phyloP scores from a whole-genome alignment of 208 protist genomes.

The Phytomonas francai region DNA sequence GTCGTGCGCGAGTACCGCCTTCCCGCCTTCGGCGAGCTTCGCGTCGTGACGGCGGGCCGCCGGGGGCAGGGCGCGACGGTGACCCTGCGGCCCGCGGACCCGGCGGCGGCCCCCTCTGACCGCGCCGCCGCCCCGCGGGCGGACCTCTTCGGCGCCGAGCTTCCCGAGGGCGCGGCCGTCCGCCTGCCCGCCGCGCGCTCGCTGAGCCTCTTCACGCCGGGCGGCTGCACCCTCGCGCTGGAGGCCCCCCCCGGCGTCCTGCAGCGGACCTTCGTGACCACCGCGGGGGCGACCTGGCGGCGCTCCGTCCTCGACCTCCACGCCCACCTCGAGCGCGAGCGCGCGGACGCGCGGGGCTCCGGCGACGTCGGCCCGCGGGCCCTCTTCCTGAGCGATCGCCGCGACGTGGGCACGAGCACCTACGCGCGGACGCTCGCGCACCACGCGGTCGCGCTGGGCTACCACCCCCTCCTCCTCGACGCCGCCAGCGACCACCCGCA shows the following conservation, averaged over 20 bases:
- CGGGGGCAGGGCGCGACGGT: conserved; percentile 16
- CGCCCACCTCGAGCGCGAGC: conserved; percentile 36
- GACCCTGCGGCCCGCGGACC: conserved; percentile 20
- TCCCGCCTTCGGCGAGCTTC: conserved; percentile 47
- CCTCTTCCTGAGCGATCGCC: conserved; percentile 48
- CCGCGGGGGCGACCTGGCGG: conserved; percentile 26
- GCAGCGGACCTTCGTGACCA: conserved; percentile 39
- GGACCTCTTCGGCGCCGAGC: conserved; percentile 49
- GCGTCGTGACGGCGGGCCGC: conserved; percentile 21
- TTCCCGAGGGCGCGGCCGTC: conserved; percentile 32
- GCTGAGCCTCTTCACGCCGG: conserved; percentile 43
- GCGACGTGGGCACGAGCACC: conserved; percentile 34
- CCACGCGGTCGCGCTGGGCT: conserved; percentile 54
- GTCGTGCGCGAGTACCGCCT: conserved; percentile 32
- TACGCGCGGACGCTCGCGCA: conserved; percentile 38
- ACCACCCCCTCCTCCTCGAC: conserved; percentile 58
- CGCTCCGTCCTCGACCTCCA: conserved; percentile 57
- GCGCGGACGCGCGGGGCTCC: conserved; percentile 26
- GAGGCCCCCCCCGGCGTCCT: conserved; percentile 29
- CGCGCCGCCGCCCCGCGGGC: conserved; percentile 19
- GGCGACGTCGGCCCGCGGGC: conserved; percentile 43
- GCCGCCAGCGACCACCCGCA: conserved; percentile 23
- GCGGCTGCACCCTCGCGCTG: conserved; percentile 45
- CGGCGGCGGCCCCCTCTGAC: conserved; percentile 9
- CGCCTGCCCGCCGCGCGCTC: conserved; percentile 30